phyloP scores from a whole-genome alignment of 2,329 filamentous ascomycete species.

The Tolypocladium inflatum region DNA sequence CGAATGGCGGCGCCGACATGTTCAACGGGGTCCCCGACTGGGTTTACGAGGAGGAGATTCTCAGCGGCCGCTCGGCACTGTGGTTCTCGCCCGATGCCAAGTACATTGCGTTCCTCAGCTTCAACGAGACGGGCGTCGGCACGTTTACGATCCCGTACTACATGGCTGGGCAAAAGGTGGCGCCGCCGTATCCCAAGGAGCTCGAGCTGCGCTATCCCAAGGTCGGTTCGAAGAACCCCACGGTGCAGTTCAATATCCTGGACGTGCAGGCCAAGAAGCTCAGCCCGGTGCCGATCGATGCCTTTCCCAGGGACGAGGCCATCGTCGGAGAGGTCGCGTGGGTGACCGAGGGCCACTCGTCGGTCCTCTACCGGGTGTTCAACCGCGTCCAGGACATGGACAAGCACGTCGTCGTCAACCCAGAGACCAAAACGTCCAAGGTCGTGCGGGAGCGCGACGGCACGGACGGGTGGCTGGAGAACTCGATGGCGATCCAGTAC shows the following conservation, averaged over 20 bases:
- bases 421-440: constrained; percentile 32
- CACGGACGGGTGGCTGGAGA: constrained; percentile 52
- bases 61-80: constrained; percentile 64
- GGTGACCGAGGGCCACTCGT: constrained; percentile 52
- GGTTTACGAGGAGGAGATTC: constrained; percentile 67
- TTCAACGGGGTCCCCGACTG: constrained; percentile 61
- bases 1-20: constrained; percentile 48
- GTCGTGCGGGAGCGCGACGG: constrained; percentile 49
- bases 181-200: constrained; percentile 52
- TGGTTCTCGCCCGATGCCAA: constrained; percentile 91
- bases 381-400: constrained; percentile 60
- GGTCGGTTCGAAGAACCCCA: constrained; percentile 58
- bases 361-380: constrained; percentile 54
- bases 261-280: constrained; percentile 36
- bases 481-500: constrained; percentile 45
- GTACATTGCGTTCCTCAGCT: constrained; percentile 79
- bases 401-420: constrained; percentile 51
- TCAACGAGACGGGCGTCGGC: constrained; percentile 65
- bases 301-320: constrained; percentile 49
- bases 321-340: constrained; percentile 60
- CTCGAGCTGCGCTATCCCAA: constrained; percentile 60
- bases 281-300: constrained; percentile 39
- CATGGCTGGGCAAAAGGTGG: constrained; percentile 46
- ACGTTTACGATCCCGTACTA: constrained; percentile 60
- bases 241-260: constrained; percentile 50